Percentiles rank a stretch among this genome's conserved stretches.
Conservation (phyloP, 2,329 filamentous ascomycete species). For the Metarhizium humberi region DNA sequence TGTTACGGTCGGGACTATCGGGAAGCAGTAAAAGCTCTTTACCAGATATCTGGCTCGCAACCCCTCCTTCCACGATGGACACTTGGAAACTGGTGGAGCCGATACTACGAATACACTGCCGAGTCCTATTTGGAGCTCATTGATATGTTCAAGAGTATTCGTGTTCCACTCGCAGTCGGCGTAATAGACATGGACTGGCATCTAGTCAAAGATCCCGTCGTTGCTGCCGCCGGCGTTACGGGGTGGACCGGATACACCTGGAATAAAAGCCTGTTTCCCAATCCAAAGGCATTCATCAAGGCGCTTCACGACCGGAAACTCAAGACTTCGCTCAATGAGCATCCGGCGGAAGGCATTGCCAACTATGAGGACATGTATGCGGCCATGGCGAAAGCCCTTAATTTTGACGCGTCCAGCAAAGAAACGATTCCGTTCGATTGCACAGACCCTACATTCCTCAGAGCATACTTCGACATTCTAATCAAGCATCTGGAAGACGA, state of each 20-base stretch:
- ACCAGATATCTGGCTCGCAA: constrained; percentile 45
- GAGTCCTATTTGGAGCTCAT: constrained; percentile 48
- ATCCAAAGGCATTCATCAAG: constrained; percentile 41
- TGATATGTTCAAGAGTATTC: constrained; percentile 40
- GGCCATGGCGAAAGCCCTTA: constrained; percentile 41
- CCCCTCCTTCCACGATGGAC: constrained; percentile 47
- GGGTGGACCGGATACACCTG: constrained; percentile 14
- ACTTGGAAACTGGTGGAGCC: constrained; percentile 57
- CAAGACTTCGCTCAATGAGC: constrained; percentile 50
- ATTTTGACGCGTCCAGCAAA: constrained; percentile 37
- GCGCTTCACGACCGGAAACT: constrained; percentile 42
- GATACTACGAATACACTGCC: constrained; percentile 49
- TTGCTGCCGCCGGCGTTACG: constrained; percentile 44
- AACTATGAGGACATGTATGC: constrained; percentile 46
- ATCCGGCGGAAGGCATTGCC: constrained; percentile 50
- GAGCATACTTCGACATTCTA: constrained; percentile 49
- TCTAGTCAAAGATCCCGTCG: constrained; percentile 36
- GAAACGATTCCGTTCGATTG: constrained; percentile 48
- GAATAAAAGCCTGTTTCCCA: constrained; percentile 35
- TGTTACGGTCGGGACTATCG: constrained; percentile 48
- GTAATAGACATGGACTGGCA: constrained; percentile 63
- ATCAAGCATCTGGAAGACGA: constrained; percentile 45
- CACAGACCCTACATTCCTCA: constrained; percentile 41
- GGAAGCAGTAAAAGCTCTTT: constrained; percentile 43
- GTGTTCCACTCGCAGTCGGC: constrained; percentile 48